Conservation (phyloP, 2,329 filamentous ascomycete species). For the Aurifilum marmelostoma region DNA sequence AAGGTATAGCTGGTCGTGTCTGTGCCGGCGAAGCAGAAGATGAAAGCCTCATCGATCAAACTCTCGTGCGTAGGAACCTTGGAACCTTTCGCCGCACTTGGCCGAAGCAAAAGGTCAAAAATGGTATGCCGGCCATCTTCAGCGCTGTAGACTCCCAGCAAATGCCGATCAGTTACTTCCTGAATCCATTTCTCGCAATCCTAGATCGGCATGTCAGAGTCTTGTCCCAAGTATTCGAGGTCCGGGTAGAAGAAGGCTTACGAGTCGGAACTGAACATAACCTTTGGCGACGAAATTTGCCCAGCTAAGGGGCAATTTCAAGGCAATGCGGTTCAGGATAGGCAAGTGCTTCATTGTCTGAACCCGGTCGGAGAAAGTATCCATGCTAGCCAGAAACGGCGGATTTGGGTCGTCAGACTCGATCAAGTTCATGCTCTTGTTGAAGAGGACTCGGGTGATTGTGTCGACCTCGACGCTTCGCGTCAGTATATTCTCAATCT, state of each 20-base stretch:
- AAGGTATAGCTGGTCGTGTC: constrained; percentile 10
- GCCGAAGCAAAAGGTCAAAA: constrained; percentile 12
- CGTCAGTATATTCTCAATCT: neutral
- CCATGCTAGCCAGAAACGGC: constrained; percentile 1
- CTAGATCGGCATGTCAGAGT: neutral
- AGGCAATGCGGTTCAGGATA: constrained; percentile 3
- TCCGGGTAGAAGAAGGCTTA: neutral
- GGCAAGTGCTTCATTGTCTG: constrained; percentile 1
- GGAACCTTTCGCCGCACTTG: neutral
- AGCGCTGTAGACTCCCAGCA: neutral
- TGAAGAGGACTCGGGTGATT: constrained; percentile 4
- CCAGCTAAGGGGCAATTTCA: neutral
- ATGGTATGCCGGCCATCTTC: constrained; percentile 11
- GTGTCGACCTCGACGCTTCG: constrained; percentile 3
- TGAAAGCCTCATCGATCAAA: constrained; percentile 8
- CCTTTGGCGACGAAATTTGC: neutral
- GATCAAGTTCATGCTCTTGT: constrained; percentile 9
- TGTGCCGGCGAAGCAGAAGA: constrained; percentile 18
- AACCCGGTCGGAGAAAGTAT: constrained; percentile 5
- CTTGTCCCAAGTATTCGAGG: neutral
- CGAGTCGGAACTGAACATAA: neutral
- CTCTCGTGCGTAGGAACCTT: constrained; percentile 1
- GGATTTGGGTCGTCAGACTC: neutral
- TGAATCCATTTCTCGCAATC: constrained; percentile 8
- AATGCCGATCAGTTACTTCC: neutral